phyloP scores from a whole-genome alignment of 2,329 filamentous ascomycete genomes.

The Ilyonectria destructans region DNA sequence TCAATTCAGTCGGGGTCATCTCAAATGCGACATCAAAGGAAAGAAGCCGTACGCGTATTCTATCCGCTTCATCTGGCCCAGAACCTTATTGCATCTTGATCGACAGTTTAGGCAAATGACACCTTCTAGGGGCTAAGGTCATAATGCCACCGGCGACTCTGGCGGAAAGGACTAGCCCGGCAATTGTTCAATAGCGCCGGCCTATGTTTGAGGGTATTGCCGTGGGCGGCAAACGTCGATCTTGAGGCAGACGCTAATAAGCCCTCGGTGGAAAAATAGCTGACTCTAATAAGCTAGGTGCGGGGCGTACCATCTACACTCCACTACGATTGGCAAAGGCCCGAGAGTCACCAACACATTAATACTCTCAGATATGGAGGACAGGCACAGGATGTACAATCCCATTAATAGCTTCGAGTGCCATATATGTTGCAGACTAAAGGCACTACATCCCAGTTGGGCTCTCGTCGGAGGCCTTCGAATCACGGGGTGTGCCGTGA shows the following conservation, averaged over 20 bases:
- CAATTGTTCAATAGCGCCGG: slow-evolving; percentile 44
- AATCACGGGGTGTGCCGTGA: not conserved
- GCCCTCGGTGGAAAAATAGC: slow-evolving; percentile 22
- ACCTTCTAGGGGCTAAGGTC: slow-evolving; percentile 15
- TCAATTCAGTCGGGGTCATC: not conserved
- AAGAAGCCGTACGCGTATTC: slow-evolving; percentile 6
- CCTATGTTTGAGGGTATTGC: slow-evolving; percentile 43
- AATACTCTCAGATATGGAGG: not conserved
- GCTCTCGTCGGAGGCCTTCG: not conserved
- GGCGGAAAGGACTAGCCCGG: slow-evolving; percentile 32
- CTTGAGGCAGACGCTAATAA: slow-evolving; percentile 46
- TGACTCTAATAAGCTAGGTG: slow-evolving; percentile 30
- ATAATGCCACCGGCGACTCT: slow-evolving; percentile 7
- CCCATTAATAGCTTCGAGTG: not conserved
- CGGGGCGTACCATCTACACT: slow-evolving; percentile 23
- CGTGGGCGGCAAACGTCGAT: slow-evolving; percentile 51
- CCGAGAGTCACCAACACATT: slow-evolving; percentile 17
- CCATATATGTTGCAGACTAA: not conserved
- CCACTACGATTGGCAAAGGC: slow-evolving; percentile 22
- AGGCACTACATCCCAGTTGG: not conserved
- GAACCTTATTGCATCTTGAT: not conserved
- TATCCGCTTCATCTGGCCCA: not conserved
- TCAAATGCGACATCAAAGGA: not conserved
- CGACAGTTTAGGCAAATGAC: slow-evolving; percentile 2
- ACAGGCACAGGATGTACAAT: not conserved